A percentile compares a stretch with the other conserved stretches of the same genome.
Conservation (phyloP, 805 yeast genomes). For the Pichia thaimueangensis region DNA sequence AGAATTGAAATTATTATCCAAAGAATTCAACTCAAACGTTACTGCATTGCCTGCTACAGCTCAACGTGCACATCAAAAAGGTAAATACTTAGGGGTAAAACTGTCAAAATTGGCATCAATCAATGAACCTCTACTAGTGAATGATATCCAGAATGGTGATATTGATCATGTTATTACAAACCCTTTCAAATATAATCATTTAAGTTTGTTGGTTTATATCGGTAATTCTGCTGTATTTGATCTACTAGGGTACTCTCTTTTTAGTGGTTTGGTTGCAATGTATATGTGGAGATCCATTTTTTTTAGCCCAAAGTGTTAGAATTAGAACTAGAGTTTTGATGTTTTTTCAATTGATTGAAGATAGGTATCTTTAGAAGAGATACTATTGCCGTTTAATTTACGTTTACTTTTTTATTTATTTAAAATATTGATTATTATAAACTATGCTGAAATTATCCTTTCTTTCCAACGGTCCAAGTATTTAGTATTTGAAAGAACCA, state of each 20-base stretch:
- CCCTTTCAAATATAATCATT: constrained; percentile 75
- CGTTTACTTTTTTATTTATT: too few species aligned
- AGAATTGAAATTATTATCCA: constrained; percentile 44
- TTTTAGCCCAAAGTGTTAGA: constrained; percentile 83
- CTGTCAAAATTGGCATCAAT: constrained; percentile 58
- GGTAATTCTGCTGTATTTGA: constrained; percentile 97
- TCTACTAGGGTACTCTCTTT: constrained; percentile 69
- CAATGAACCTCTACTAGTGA: constrained; percentile 42
- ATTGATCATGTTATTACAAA: constrained; percentile 36
- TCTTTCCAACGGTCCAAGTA: too few species aligned
- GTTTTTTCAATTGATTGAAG: constrained; percentile 82
- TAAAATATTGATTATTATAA: too few species aligned
- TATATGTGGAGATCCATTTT: constrained; percentile 94
- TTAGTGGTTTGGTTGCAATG: constrained; percentile 79
- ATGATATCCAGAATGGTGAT: constrained; percentile 35
- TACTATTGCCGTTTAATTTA: constrained; percentile 15
- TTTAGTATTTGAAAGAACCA: too few species aligned
- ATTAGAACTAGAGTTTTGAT: constrained; percentile 83
- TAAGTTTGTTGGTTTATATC: constrained; percentile 90
- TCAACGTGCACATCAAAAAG: constrained; percentile 95
- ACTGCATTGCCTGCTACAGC: constrained; percentile 92
- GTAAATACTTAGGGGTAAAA: constrained; percentile 67
- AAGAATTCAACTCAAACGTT: constrained; percentile 58
- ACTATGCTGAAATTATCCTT: too few species aligned
- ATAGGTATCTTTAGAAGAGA: constrained; percentile 88